Evolutionary conservation across 2,329 filamentous ascomycete species (phyloP), one percentile per base, ranked within the genome.

Genomic region (Aureobasidium sp.): DNA sequence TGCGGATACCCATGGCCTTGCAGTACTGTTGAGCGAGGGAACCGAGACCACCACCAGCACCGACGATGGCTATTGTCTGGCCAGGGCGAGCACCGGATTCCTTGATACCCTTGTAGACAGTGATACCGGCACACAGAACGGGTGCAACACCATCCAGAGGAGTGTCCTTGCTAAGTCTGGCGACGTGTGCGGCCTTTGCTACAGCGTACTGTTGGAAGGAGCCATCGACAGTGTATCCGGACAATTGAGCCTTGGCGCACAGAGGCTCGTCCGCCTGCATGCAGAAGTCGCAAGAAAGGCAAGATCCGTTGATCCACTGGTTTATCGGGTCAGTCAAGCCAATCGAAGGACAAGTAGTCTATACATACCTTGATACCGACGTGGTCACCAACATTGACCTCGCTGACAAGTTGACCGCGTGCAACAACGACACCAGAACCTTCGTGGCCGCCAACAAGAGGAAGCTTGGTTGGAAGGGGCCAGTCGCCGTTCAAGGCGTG

Each of bases 181-280:
- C 90, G 16, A 94, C 86, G 75, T 96, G 90, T 21, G 88, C 85
- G 16, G 91, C 91, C 76, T 96, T 95, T 67, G 86, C 91, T 67
- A 96, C 84, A 74, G 84, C 85, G 79, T 96, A 97, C 79, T 96
- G 86, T 80, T 97, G 92, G 83, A 97, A 97, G 45, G 87, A 86
- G 36, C 92, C 92, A 73, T 96, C 90, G 72, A 96, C 91, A 5
- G 90, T 95, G 82, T 95, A 96, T 62, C 93, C 93, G 0, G 91
- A 95, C 44, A 96, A 83, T 39, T 83, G 78, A 30, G 89, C 85
- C 63, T 89, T 79, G 16, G 82, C 75, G 78, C 93, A 97, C 6
- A 96, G 86, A 3, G 90, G 87, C 78, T 97, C 92, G 68, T 96
- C 89, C n/a, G 70, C 68, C 68, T 86, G 82, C 72, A 88, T 86